Conservation (phyloP, 2,329 filamentous ascomycete genomes). For the Ceratocystis variospora region DNA sequence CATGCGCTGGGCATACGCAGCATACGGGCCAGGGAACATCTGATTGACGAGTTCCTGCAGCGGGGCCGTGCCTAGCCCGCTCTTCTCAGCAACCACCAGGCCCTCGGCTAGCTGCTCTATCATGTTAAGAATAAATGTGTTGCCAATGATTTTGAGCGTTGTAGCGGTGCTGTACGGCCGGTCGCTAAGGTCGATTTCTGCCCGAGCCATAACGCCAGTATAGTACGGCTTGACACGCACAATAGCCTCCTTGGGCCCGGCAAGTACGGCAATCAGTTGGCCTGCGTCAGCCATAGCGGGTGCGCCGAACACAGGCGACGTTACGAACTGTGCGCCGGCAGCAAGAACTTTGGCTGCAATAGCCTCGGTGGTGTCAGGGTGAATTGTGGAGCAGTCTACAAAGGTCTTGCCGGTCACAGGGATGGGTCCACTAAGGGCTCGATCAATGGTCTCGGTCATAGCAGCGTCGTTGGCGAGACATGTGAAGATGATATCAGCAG, state of each 20-base stretch:
- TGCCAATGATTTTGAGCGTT: constrained; percentile 69
- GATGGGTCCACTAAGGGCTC: constrained; percentile 35
- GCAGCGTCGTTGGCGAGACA: constrained; percentile 69
- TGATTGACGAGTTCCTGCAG: constrained; percentile 57
- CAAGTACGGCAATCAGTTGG: constrained; percentile 57
- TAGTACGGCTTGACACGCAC: constrained; percentile 55
- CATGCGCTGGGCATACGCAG: constrained; percentile 64
- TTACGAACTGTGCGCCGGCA: constrained; percentile 59
- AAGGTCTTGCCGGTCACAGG: constrained; percentile 60
- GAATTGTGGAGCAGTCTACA: constrained; percentile 76
- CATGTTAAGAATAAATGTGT: constrained; percentile 75
- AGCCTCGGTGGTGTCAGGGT: constrained; percentile 63
- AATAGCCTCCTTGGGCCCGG: constrained; percentile 48
- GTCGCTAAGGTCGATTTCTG: constrained; percentile 55
- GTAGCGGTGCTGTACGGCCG: constrained; percentile 56
- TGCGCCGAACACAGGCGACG: constrained; percentile 55
- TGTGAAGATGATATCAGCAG: constrained; percentile 66
- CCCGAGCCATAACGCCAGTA: constrained; percentile 55
- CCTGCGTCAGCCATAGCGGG: constrained; percentile 58
- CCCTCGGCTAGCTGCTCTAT: constrained; percentile 67
- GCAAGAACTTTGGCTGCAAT: constrained; percentile 44
- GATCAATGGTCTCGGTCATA: constrained; percentile 47
- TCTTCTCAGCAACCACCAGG: constrained; percentile 66
- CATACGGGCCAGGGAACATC: constrained; percentile 63
- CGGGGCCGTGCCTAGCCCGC: constrained; percentile 55